phyloP scores from a whole-genome alignment of 1,284 basidiomycete genomes.

The Boletus sp. region DNA sequence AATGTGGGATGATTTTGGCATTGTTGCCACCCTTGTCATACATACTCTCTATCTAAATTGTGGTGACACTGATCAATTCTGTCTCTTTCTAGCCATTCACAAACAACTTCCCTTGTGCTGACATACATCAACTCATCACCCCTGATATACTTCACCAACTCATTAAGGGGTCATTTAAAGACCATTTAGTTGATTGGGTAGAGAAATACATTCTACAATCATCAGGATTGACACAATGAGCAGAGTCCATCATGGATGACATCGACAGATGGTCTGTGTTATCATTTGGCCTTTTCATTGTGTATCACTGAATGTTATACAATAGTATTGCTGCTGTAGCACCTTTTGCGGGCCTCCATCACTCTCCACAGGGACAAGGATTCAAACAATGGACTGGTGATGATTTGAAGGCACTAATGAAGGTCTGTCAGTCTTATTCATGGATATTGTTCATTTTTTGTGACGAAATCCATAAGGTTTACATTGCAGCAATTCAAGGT shows the following conservation, averaged over 20 bases:
- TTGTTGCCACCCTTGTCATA: not conserved
- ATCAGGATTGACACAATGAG: too few relatives aligned
- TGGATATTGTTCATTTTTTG: constrained; percentile 3
- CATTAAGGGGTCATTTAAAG: too few relatives aligned
- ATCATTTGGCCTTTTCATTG: too few relatives aligned
- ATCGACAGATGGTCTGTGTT: not conserved
- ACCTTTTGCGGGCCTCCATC: not conserved
- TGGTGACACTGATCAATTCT: not conserved
- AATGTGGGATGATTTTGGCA: not conserved
- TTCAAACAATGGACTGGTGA: not conserved
- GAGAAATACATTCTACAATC: too few relatives aligned
- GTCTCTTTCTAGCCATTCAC: not conserved
- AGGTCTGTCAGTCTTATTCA: not conserved
- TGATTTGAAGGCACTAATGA: not conserved
- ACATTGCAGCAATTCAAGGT: constrained; percentile 5
- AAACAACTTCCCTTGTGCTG: too few relatives aligned
- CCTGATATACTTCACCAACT: too few relatives aligned
- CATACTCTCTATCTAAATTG: not conserved
- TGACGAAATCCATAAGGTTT: not conserved
- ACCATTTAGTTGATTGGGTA: too few relatives aligned
- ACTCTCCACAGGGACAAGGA: not conserved
- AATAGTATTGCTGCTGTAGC: too few relatives aligned
- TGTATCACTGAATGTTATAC: too few relatives aligned
- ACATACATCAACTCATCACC: too few relatives aligned
- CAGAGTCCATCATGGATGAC: not conserved